A percentile compares a stretch with the other conserved stretches of the same genome.
Evolutionary conservation across 805 yeast species (phyloP).

Genomic region (Candida alai): DNA sequence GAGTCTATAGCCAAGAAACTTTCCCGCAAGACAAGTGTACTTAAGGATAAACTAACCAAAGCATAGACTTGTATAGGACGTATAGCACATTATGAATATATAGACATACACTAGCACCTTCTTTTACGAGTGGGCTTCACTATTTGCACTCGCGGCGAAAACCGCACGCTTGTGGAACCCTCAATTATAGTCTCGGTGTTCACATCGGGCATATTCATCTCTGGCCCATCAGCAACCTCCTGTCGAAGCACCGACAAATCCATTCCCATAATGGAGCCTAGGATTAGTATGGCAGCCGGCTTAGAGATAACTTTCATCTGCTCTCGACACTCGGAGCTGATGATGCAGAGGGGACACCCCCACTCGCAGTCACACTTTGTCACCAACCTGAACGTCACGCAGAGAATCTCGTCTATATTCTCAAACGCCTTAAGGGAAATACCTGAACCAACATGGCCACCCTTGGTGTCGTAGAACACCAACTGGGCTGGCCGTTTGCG

Average conservation of each 20-base stretch:
- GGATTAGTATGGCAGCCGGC: slow-evolving; percentile 71
- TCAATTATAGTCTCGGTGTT: slow-evolving; percentile 66
- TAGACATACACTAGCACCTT: too few species aligned
- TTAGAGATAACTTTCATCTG: slow-evolving; percentile 79
- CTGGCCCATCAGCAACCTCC: slow-evolving; percentile 66
- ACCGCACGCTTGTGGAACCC: slow-evolving; percentile 51
- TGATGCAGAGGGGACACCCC: slow-evolving; percentile 88
- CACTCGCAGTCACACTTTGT: slow-evolving; percentile 66
- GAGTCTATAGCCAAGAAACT: slow-evolving; percentile 30
- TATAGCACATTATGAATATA: too few species aligned
- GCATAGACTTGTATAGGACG: background rate
- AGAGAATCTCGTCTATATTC: slow-evolving; percentile 62
- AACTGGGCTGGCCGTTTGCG: slow-evolving; percentile 85
- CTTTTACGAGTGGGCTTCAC: slow-evolving; percentile 6
- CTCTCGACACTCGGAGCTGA: slow-evolving; percentile 78
- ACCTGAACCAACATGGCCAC: slow-evolving; percentile 79
- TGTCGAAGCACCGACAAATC: slow-evolving; percentile 40
- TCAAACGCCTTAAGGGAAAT: slow-evolving; percentile 77
- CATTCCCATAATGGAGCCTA: slow-evolving; percentile 58
- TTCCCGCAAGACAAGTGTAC: slow-evolving; percentile 32
- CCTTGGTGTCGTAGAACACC: slow-evolving; percentile 78
- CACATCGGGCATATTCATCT: slow-evolving; percentile 66
- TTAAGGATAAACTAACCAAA: slow-evolving; percentile 6
- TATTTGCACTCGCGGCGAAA: slow-evolving; percentile 50
- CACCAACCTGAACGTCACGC: slow-evolving; percentile 55